Percentiles rank a stretch among this genome's conserved stretches.
phyloP scores from a whole-genome alignment of 2,329 filamentous ascomycete species.

The Cryphonectria parasitica region DNA sequence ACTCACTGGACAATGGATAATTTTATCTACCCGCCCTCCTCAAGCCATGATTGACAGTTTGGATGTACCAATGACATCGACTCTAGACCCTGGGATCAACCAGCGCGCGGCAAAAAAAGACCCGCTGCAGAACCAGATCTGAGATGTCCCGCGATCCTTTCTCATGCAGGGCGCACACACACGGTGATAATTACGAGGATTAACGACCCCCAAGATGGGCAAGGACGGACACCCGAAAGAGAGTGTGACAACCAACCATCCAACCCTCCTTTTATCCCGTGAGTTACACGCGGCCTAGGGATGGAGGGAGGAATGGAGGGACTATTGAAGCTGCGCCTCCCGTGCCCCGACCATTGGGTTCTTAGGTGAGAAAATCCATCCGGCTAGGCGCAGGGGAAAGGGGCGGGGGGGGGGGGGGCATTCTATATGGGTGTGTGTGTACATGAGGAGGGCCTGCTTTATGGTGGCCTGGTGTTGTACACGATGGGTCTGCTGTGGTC shows the following conservation, averaged over 20 bases:
- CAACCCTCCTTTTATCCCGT: not conserved
- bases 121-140: not conserved
- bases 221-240: too few species aligned
- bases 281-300: not conserved
- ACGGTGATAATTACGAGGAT: not conserved
- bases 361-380: constrained; percentile 1
- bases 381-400: not conserved
- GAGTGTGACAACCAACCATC: not conserved
- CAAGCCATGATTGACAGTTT: not conserved
- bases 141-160: not conserved
- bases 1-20: not conserved
- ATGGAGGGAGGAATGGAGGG: not conserved
- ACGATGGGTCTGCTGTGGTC: not conserved
- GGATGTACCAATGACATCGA: not conserved
- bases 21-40: not conserved
- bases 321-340: constrained; percentile 6
- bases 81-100: not conserved
- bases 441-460: too few species aligned
- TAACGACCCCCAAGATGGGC: too few species aligned
- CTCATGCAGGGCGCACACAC: not conserved
- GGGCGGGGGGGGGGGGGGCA: not conserved
- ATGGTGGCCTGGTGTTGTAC: too few species aligned
- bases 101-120: not conserved
- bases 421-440: not conserved
- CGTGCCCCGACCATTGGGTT: not conserved